Conservation (phyloP, 2,329 filamentous ascomycete species). For the Colletotrichum sp. region DNA sequence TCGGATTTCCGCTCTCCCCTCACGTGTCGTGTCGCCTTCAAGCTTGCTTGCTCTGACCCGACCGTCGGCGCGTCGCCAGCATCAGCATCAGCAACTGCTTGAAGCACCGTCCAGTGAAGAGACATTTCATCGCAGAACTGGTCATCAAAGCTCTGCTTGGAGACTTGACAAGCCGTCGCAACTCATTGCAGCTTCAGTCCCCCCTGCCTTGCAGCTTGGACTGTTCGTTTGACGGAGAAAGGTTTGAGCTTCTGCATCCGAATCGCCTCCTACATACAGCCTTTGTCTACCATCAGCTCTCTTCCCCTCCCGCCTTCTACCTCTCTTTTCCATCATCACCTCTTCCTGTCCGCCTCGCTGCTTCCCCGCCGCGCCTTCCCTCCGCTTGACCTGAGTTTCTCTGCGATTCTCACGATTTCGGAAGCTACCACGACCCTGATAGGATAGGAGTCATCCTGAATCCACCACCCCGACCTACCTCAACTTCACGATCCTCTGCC, state of each 20-base stretch:
- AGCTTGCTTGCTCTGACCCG: conserved; percentile 9
- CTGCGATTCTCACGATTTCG: conserved; percentile 21
- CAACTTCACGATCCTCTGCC: conserved; percentile 22
- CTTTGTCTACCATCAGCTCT: conserved; percentile 22
- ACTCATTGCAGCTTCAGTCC: conserved; percentile 12
- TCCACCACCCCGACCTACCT: conserved; percentile 14
- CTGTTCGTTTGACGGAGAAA: conserved; percentile 36
- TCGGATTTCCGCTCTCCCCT: conserved; percentile 6
- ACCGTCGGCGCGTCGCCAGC: conserved; percentile 13
- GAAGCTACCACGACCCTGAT: conserved; percentile 18
- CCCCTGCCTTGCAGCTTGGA: conserved; percentile 23
- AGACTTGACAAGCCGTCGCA: conserved; percentile 14
- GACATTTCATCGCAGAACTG: not conserved
- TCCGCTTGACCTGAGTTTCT: conserved; percentile 22
- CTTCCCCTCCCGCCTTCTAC: conserved; percentile 11
- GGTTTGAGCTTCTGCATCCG: conserved; percentile 42
- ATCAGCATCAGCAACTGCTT: not conserved
- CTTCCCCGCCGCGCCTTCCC: conserved; percentile 16
- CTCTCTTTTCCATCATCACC: conserved; percentile 17
- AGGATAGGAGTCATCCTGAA: conserved; percentile 22
- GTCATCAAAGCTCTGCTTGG: conserved; percentile 22
- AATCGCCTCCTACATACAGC: conserved; percentile 31
- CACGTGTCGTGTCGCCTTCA: conserved; percentile 16
- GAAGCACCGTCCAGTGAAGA: not conserved
- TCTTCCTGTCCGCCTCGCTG: conserved; percentile 14